phyloP scores from a whole-genome alignment of 2,329 filamentous ascomycete species.

The Mollisia scopiformis region DNA sequence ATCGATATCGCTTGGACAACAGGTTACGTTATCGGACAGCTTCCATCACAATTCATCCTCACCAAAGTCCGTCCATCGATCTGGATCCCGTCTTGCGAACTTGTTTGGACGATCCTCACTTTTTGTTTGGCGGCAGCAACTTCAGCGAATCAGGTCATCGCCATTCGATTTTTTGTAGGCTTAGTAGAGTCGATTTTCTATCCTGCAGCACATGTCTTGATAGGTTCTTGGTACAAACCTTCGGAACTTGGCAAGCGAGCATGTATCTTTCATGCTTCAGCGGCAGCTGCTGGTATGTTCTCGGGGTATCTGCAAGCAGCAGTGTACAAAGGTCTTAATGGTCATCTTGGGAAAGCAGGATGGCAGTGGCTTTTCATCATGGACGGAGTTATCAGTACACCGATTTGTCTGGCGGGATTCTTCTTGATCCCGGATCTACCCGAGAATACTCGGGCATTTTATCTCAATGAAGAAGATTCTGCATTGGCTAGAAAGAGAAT shows the following conservation, averaged over 20 bases:
- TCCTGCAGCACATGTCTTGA: conserved; percentile 31
- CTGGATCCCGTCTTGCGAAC: conserved; percentile 46
- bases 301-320: conserved; percentile 48
- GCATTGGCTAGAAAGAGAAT: conserved; percentile 28
- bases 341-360: conserved; percentile 40
- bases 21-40: conserved; percentile 57
- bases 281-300: conserved; percentile 45
- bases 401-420: conserved; percentile 35
- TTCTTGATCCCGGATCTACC: conserved; percentile 34
- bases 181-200: conserved; percentile 32
- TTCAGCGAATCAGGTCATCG: conserved; percentile 37
- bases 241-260: conserved; percentile 47
- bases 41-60: conserved; percentile 43
- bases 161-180: conserved; percentile 49
- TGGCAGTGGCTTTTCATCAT: conserved; percentile 53
- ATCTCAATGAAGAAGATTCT: conserved; percentile 24
- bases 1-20: conserved; percentile 49
- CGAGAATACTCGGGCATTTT: conserved; percentile 32
- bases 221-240: conserved; percentile 49
- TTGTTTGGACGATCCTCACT: conserved; percentile 39
- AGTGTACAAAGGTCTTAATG: conserved; percentile 44
- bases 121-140: conserved; percentile 43
- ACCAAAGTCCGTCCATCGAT: conserved; percentile 46
- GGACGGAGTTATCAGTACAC: conserved; percentile 42
- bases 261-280: conserved; percentile 44